Evolutionary conservation across 208 protist genomes (phyloP), one percentile per base, ranked within the genome.

Genomic region (Tetramitus jugosus): DNA sequence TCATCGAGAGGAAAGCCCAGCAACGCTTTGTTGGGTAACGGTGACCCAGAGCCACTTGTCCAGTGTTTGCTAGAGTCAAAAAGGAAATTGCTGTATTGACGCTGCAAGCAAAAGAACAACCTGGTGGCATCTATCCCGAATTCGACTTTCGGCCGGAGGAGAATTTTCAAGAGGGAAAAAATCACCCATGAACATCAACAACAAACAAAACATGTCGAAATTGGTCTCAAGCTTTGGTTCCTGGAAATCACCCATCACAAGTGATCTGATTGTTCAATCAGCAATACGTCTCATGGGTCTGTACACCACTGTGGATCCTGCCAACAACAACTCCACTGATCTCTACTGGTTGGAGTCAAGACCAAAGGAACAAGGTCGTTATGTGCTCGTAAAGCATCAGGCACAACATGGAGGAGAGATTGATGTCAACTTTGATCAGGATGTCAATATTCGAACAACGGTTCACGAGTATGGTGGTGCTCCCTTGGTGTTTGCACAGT

Each of bases 401-500:
- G n/a, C n/a, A n/a, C n/a, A n/a, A n/a, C n/a, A n/a, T n/a, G n/a
- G n/a, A n/a, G 29, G 14, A 17, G 7, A 26, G 39, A 26, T 23
- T 42, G 26, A 23, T 61, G 1, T 13, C 26, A 31, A n/a, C n/a
- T n/a, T n/a, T n/a, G 14, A 26, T 45, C 14, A 6, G 10, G 43
- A 77, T 3, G 35, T 7, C 2, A 52, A 6, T 33, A 7, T 45
- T 4, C 40, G 74, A 10, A 62, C 74, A 42, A 29, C 23, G 35
- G 49, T 77, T 37, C 74, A 77, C 20, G 74, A 77, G 40, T 77
- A 77, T 17, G 74, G 74, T n/a, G 74, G 74, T 39, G 0, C 17
- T 4, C 8, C 65, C 2, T 7, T 10, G 4, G 17, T 71, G 23
- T 35, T 49, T 31, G 8, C 0, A 37, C 23, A 53, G 1, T 29